These are phyloP conservation scores for Gossypium schwendimanii DNA, from an alignment of 441 rosid genomes.

Conservation along the genomic window DNA sequence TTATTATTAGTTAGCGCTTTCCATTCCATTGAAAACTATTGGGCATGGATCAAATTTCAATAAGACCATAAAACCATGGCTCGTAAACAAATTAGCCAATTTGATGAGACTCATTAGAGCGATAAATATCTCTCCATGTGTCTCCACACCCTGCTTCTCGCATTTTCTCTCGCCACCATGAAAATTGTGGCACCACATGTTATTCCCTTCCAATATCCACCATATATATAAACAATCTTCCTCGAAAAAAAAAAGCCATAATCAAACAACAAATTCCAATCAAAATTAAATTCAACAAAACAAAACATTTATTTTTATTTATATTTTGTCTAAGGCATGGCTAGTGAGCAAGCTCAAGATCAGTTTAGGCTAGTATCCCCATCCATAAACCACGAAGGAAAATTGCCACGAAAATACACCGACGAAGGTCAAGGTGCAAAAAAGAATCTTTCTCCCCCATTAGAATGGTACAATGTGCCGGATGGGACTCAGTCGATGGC, in stretches of 20 bases:
- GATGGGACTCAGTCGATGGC: constrained; percentile 57
- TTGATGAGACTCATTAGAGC: background rate
- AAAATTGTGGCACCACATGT: constrained; percentile 21
- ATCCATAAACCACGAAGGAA: constrained; percentile 29
- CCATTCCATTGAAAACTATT: background rate
- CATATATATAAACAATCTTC: background rate
- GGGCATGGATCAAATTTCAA: background rate
- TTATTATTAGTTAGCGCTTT: too few relatives aligned
- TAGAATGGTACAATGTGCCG: constrained; percentile 69
- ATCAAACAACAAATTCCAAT: background rate
- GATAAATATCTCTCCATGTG: background rate
- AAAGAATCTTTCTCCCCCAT: constrained; percentile 36
- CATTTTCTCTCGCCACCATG: constrained; percentile 19
- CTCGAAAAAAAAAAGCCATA: background rate
- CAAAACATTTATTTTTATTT: too few relatives aligned
- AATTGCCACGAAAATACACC: constrained; percentile 39
- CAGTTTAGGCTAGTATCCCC: constrained; percentile 39
- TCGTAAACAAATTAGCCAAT: background rate
- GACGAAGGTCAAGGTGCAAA: constrained; percentile 49
- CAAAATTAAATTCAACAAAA: too few relatives aligned
- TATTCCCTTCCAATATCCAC: background rate
- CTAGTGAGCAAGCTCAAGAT: constrained; percentile 20
- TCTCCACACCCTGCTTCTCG: background rate
- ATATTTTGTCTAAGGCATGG: constrained; percentile 4
- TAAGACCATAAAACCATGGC: background rate